Base-by-base conservation (phyloP, 192 early-diverging fungal species). In the Podochytrium sp. region DNA sequence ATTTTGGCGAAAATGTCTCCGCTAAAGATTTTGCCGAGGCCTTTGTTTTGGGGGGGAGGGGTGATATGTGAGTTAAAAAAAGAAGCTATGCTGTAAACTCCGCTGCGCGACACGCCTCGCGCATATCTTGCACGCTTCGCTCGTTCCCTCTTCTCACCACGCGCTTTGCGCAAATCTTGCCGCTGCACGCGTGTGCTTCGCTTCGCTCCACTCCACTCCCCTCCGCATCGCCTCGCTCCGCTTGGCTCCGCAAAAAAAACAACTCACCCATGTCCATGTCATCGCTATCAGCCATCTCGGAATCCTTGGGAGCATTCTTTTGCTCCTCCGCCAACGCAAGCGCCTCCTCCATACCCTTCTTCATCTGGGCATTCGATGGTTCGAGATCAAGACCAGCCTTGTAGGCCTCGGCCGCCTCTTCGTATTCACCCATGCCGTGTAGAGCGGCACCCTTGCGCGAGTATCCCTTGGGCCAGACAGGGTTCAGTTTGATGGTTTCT, bases 401-500 rank as follows among this genome's bases (percentile, higher is more conserved):
- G 76, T 94, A 96, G 3, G 89, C 88, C 33, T 90, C 89, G n/a
- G 81, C 85, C 29, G 95, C 95, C 49, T 93, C 91, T 35, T 81
- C 81, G 35, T 87, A 81, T 50, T 84, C 73, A 5, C 83, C 85
- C 51, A 95, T 77, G 35, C 94, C 94, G 72, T 88, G 88, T 41
- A 94, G 90, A 20, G 95, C 95, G 33, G 93, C 91, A 23, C 92
- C 95, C 81, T 94, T 92, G 78, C 95, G 91, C 53, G 90, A 87
- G 84, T 96, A 96, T 25, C 95, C 93, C 87, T 95, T 95, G 75
- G 93, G 78, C 94, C 94, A 96, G 77, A 90, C 85, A 32, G 89
- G 85, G 79, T 93, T 95, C 35, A 96, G 49, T 73, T 91, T 80
- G 16, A 95, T 83, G 25, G 94, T 93, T 83, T 95, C 93, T 38